Conservation (phyloP, 345 rosid genomes). For the Melaleuca alternifolia region DNA sequence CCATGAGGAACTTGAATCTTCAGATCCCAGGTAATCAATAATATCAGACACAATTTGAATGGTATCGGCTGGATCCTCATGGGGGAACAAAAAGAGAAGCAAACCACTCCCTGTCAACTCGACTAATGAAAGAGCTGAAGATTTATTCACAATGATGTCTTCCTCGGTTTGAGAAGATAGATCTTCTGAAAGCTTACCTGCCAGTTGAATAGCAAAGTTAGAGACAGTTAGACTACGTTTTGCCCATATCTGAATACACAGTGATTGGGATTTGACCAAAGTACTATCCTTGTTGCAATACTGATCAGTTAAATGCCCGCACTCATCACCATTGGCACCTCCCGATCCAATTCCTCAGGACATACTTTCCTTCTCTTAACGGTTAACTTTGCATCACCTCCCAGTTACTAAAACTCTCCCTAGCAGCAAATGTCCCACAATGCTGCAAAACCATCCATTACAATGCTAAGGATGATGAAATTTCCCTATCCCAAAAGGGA, state of each 20-base stretch:
- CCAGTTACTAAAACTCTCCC: background rate
- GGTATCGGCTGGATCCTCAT: conserved; percentile 24
- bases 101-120: conserved; percentile 72
- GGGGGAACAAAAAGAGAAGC: conserved; percentile 55
- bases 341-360: conserved; percentile 10
- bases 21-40: conserved; percentile 39
- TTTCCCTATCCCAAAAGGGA: background rate
- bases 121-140: conserved; percentile 58
- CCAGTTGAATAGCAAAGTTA: background rate
- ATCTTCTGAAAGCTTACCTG: conserved; percentile 19
- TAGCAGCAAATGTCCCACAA: background rate
- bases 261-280: background rate
- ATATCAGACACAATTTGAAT: conserved; percentile 38
- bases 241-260: background rate
- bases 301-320: background rate
- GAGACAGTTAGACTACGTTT: background rate
- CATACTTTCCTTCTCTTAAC: conserved; percentile 45
- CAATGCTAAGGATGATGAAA: background rate
- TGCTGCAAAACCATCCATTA: background rate
- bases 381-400: conserved; percentile 6
- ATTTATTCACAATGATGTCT: conserved; percentile 7
- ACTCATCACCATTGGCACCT: background rate
- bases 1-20: conserved; percentile 49
- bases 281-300: background rate
- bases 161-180: conserved; percentile 8